These are phyloP conservation scores for Hypocrella siamensis DNA, from an alignment of 2,329 filamentous ascomycete genomes.

Conservation along the genomic window DNA sequence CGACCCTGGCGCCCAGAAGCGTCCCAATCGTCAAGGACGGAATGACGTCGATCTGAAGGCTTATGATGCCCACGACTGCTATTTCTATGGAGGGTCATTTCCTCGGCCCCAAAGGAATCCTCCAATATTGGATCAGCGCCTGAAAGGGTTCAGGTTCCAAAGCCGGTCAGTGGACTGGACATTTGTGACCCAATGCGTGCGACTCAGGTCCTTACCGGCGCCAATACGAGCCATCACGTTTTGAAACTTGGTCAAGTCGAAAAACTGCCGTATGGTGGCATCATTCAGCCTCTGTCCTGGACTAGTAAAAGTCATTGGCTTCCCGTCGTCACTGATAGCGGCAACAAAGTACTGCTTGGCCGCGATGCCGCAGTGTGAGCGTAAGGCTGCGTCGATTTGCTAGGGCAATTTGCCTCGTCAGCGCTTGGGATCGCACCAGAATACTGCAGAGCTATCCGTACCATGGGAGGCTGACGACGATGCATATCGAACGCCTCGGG, in stretches of 20 bases:
- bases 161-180: background rate
- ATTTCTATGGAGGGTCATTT: slow-evolving; percentile 9
- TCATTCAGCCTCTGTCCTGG: slow-evolving; percentile 22
- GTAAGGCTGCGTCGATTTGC: slow-evolving; percentile 35
- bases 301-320: slow-evolving; percentile 27
- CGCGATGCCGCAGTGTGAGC: slow-evolving; percentile 35
- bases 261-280: slow-evolving; percentile 26
- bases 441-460: slow-evolving; percentile 9
- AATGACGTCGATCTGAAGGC: slow-evolving; percentile 15
- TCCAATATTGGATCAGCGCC: slow-evolving; percentile 18
- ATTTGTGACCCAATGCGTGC: background rate
- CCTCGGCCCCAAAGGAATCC: slow-evolving; percentile 14
- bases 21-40: slow-evolving; percentile 17
- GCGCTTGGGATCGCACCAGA: background rate
- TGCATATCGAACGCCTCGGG: slow-evolving; percentile 17
- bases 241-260: slow-evolving; percentile 26
- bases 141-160: slow-evolving; percentile 3
- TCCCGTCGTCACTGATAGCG: slow-evolving; percentile 30
- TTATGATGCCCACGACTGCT: slow-evolving; percentile 12
- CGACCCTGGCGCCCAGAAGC: slow-evolving; percentile 11
- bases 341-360: slow-evolving; percentile 37
- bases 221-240: slow-evolving; percentile 21
- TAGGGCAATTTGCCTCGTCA: slow-evolving; percentile 10
- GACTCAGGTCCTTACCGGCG: slow-evolving; percentile 16
- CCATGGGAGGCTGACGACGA: slow-evolving; percentile 23